Conservation (phyloP, 1,139 yeast genomes). For the Blastobotrys persicus region DNA sequence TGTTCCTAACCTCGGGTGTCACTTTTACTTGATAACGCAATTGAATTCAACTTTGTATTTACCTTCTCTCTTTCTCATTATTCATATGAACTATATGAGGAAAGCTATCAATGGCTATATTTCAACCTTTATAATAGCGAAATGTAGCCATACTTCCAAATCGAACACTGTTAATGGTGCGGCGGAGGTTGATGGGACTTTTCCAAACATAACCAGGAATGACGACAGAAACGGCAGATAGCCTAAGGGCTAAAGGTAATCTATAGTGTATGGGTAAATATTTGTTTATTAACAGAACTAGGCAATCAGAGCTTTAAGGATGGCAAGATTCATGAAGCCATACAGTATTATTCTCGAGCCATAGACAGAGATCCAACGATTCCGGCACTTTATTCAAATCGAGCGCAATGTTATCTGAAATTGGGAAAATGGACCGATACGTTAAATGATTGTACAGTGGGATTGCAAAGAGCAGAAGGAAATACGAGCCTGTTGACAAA, state of each 20-base stretch:
- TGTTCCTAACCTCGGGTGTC: no score
- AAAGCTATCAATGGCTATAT: no score
- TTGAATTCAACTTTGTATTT: no score
- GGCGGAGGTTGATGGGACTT: no score
- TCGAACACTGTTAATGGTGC: no score
- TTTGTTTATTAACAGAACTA: not conserved
- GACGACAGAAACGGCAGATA: conserved; percentile 6
- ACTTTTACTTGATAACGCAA: no score
- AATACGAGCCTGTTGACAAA: conserved; percentile 44
- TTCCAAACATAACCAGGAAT: no score
- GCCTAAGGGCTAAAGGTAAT: conserved; percentile 3
- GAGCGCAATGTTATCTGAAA: conserved; percentile 76
- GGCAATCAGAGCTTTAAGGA: conserved; percentile 13
- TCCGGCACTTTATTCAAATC: conserved; percentile 76
- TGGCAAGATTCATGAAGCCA: conserved; percentile 56
- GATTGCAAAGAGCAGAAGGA: conserved; percentile 37
- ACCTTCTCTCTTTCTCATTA: no score
- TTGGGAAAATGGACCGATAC: conserved; percentile 53
- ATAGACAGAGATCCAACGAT: conserved; percentile 58
- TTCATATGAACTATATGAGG: no score
- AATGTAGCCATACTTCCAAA: no score
- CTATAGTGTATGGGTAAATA: not conserved
- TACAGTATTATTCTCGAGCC: conserved; percentile 67
- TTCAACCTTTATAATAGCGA: no score
- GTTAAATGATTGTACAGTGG: conserved; percentile 51